Conservation (phyloP, 805 yeast species). For the Saccharomycopsis synnaedendra region DNA sequence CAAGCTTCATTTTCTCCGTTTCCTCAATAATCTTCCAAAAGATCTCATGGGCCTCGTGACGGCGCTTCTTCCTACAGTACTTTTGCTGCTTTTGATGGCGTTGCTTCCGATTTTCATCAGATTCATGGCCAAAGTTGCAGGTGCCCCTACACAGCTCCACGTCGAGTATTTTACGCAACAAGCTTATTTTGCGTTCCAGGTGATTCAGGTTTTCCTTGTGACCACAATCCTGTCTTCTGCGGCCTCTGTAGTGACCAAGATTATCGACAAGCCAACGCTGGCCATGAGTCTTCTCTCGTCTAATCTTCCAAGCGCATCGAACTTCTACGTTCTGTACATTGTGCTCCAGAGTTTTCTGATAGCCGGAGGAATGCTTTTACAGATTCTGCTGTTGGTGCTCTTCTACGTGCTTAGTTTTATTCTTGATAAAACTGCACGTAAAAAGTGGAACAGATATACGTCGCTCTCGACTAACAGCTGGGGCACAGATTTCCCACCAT, state of each 20-base stretch:
- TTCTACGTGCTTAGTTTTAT: conserved; percentile 46
- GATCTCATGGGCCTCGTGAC: conserved; percentile 52
- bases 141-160: conserved; percentile 43
- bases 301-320: conserved; percentile 64
- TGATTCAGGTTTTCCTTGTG: conserved; percentile 60
- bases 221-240: conserved; percentile 66
- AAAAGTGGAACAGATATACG: conserved; percentile 51
- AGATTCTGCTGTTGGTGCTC: conserved; percentile 44
- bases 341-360: conserved; percentile 58
- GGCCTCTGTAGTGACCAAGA: conserved; percentile 51
- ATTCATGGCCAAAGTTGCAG: conserved; percentile 47
- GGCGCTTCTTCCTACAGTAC: conserved; percentile 56
- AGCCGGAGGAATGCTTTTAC: conserved; percentile 55
- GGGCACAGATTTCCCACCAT: conserved; percentile 75
- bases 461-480: conserved; percentile 42
- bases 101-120: conserved; percentile 56
- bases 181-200: conserved; percentile 58
- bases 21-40: conserved; percentile 45
- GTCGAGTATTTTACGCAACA: conserved; percentile 58
- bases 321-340: conserved; percentile 59
- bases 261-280: conserved; percentile 44
- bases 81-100: conserved; percentile 55
- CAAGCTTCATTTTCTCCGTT: conserved; percentile 41
- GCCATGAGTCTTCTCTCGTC: conserved; percentile 50
- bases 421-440: conserved; percentile 55